These are phyloP conservation scores for Eucalyptus rudis DNA, from an alignment of 345 rosid species.

Conservation along the genomic window DNA sequence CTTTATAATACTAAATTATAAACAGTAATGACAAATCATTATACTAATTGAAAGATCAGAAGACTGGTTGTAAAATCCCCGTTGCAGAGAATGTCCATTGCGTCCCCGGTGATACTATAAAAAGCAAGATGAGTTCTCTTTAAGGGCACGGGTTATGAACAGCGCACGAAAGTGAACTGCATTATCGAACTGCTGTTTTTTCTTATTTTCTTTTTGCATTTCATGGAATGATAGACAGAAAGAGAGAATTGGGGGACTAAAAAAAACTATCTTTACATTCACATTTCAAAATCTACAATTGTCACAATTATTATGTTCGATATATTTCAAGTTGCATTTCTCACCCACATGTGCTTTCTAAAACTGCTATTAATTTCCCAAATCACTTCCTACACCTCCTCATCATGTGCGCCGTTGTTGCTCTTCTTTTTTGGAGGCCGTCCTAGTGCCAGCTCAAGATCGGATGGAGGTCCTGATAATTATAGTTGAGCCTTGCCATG, in stretches of 20 bases:
- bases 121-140: background rate
- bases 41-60: background rate
- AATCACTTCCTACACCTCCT: background rate
- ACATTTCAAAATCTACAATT: background rate
- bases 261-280: background rate
- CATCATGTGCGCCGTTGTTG: background rate
- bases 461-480: too few species aligned
- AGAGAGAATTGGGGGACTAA: background rate
- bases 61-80: background rate
- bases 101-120: background rate
- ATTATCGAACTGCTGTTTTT: background rate
- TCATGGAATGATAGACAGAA: background rate
- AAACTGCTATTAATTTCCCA: too few species aligned
- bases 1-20: background rate
- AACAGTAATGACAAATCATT: background rate
- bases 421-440: background rate
- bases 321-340: background rate
- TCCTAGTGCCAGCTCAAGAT: background rate
- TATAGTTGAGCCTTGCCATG: background rate
- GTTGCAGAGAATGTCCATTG: background rate
- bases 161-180: background rate
- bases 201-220: too few species aligned
- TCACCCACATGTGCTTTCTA: too few species aligned
- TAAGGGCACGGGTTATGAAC: too few species aligned
- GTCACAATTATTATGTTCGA: accelerated